phyloP scores from a whole-genome alignment of 164 flowering plant species.

The Litsea cubeba region DNA sequence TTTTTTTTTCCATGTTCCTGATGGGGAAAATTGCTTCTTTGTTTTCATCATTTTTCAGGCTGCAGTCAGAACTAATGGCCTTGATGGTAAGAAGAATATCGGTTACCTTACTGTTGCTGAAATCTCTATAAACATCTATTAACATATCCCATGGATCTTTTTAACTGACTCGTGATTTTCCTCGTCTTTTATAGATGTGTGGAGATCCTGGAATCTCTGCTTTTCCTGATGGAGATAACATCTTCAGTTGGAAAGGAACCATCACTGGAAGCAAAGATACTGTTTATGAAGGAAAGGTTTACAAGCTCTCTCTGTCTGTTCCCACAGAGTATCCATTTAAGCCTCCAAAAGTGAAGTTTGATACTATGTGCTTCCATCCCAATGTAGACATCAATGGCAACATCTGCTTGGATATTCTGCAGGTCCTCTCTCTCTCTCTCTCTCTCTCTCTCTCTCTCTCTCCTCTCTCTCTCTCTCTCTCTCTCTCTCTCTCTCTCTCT shows the following conservation, averaged over 20 bases:
- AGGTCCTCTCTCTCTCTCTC: constrained; percentile 37
- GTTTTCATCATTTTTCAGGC: constrained; percentile 13
- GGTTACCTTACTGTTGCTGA: not conserved
- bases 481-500: not conserved
- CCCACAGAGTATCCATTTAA: constrained; percentile 85
- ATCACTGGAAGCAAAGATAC: constrained; percentile 88
- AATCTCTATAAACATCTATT: not conserved
- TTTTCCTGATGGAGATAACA: constrained; percentile 94
- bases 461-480: no score
- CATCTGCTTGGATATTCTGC: constrained; percentile 92
- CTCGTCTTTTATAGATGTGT: constrained; percentile 51
- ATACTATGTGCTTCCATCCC: constrained; percentile 85
- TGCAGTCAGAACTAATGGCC: constrained; percentile 30
- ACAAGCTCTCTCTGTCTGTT: constrained; percentile 68
- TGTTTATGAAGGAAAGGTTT: constrained; percentile 86
- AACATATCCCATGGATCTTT: not conserved
- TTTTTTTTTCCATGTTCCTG: not conserved
- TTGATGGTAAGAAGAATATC: constrained; percentile 21
- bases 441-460: not conserved
- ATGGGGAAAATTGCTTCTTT: not conserved
- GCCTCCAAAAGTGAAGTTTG: constrained; percentile 90
- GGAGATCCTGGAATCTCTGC: constrained; percentile 85
- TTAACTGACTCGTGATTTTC: not conserved
- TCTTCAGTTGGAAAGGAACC: constrained; percentile 94
- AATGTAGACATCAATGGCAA: constrained; percentile 82